phyloP scores from a whole-genome alignment of 768 basidiomycete species.

The Auricularia cornea region DNA sequence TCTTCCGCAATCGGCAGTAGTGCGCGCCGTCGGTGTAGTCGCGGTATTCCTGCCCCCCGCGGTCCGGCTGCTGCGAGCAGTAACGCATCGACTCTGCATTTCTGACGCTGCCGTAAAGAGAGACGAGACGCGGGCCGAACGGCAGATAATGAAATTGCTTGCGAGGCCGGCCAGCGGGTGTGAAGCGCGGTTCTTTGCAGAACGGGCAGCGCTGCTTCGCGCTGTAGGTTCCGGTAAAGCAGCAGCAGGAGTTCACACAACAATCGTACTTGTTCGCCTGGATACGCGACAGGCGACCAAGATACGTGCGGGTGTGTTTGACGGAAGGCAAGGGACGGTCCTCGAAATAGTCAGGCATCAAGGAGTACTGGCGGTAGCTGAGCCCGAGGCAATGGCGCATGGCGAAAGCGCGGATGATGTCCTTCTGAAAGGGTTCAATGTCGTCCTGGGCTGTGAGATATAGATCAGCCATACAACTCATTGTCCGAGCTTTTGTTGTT shows the following conservation, averaged over 20 bases:
- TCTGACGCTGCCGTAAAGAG: slow-evolving; percentile 12
- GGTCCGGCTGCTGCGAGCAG: slow-evolving; percentile 16
- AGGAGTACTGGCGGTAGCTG: too few species aligned
- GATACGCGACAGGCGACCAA: slow-evolving; percentile 25
- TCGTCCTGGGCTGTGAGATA: too few species aligned
- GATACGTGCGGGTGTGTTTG: slow-evolving; percentile 11
- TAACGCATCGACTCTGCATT: slow-evolving; percentile 23
- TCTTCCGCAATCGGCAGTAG: slow-evolving; percentile 20
- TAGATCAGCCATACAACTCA: too few species aligned
- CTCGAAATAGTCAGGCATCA: too few species aligned
- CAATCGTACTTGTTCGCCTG: slow-evolving; percentile 30
- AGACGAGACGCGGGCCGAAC: slow-evolving; percentile 29
- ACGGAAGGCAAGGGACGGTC: background rate
- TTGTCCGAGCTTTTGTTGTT: too few species aligned
- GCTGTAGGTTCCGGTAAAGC: slow-evolving; percentile 26
- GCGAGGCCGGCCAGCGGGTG: slow-evolving; percentile 15
- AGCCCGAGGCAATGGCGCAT: too few species aligned
- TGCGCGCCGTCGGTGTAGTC: slow-evolving; percentile 31
- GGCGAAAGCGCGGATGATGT: too few species aligned
- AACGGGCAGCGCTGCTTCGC: slow-evolving; percentile 25
- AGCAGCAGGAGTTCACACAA: slow-evolving; percentile 35
- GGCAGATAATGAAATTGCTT: slow-evolving; percentile 31
- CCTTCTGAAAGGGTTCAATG: too few species aligned
- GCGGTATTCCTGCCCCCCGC: slow-evolving; percentile 13
- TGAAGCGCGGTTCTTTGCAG: slow-evolving; percentile 25